Evolutionary conservation across 2,329 filamentous ascomycete species (phyloP).

Genomic region (Aspergillus phoenicis): DNA sequence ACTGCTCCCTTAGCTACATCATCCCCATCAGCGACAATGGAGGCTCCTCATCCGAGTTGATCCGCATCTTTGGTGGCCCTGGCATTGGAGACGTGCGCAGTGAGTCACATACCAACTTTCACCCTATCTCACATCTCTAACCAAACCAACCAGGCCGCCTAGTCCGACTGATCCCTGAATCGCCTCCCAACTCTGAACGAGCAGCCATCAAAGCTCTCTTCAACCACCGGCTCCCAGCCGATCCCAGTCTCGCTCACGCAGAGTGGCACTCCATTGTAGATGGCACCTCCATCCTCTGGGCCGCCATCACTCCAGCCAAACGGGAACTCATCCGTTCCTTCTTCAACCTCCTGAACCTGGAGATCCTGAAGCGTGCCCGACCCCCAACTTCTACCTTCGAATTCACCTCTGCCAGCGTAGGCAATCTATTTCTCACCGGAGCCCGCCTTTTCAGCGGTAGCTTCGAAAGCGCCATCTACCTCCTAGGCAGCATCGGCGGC

Average conservation of each 20-base stretch:
- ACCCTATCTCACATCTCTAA: not conserved
- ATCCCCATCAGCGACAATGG: constrained; percentile 97
- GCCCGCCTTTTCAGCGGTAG: constrained; percentile 88
- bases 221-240: constrained; percentile 76
- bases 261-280: constrained; percentile 93
- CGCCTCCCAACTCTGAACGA: constrained; percentile 62
- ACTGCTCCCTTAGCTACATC: constrained; percentile 74
- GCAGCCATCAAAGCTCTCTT: constrained; percentile 79
- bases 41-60: constrained; percentile 88
- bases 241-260: constrained; percentile 62
- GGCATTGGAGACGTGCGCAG: constrained; percentile 79
- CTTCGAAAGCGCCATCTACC: constrained; percentile 89
- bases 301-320: constrained; percentile 68
- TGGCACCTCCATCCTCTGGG: constrained; percentile 76
- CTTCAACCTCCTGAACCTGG: constrained; percentile 74
- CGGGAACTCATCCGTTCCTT: constrained; percentile 76
- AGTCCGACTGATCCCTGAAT: constrained; percentile 82
- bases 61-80: constrained; percentile 90
- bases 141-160: constrained; percentile 65
- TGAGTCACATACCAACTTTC: constrained; percentile 42
- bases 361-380: constrained; percentile 74
- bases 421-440: constrained; percentile 79
- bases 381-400: constrained; percentile 72
- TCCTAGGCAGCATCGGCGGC: constrained; percentile 83
- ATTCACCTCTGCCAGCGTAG: constrained; percentile 74